Evolutionary conservation across 768 basidiomycete species (phyloP).

Genomic region (Hygrophorus pudorinus): DNA sequence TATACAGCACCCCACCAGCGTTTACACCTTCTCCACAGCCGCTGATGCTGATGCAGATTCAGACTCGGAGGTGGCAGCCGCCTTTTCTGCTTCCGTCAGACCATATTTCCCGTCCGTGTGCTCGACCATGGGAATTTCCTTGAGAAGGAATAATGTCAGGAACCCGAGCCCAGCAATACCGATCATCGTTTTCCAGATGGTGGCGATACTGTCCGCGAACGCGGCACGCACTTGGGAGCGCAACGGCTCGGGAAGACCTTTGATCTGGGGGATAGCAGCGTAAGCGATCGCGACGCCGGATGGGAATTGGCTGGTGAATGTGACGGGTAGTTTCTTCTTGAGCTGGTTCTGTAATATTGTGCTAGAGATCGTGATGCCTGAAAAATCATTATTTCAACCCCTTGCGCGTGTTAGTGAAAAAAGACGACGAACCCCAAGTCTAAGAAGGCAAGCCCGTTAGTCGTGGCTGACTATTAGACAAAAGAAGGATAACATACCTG

Average conservation of each 20-base stretch:
- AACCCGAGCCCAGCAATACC: conserved; percentile 25
- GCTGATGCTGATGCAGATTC: too few relatives aligned
- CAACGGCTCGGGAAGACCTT: conserved; percentile 22
- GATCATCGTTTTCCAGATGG: conserved; percentile 29
- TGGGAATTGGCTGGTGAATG: conserved; percentile 24
- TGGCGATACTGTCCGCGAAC: conserved; percentile 26
- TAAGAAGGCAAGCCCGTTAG: too few relatives aligned
- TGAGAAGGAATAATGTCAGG: conserved; percentile 20
- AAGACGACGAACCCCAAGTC: conserved; percentile 46
- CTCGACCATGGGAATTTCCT: conserved; percentile 19
- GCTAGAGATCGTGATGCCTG: conserved; percentile 37
- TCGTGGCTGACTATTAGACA: too few relatives aligned
- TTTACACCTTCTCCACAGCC: too few relatives aligned
- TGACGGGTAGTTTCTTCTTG: conserved; percentile 26
- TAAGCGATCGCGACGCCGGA: conserved; percentile 33
- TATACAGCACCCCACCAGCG: too few relatives aligned
- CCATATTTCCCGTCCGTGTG: conserved; percentile 18
- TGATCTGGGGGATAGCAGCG: conserved; percentile 34
- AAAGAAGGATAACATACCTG: conserved; percentile 12
- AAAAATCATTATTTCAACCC: too few relatives aligned
- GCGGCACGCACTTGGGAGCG: conserved; percentile 23
- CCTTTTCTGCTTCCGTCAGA: too few relatives aligned
- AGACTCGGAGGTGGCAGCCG: too few relatives aligned
- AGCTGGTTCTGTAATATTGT: conserved; percentile 45
- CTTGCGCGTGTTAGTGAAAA: too few relatives aligned